phyloP scores from a whole-genome alignment of 2,329 filamentous ascomycete species.

The Mycosphaerelloides madeirae region DNA sequence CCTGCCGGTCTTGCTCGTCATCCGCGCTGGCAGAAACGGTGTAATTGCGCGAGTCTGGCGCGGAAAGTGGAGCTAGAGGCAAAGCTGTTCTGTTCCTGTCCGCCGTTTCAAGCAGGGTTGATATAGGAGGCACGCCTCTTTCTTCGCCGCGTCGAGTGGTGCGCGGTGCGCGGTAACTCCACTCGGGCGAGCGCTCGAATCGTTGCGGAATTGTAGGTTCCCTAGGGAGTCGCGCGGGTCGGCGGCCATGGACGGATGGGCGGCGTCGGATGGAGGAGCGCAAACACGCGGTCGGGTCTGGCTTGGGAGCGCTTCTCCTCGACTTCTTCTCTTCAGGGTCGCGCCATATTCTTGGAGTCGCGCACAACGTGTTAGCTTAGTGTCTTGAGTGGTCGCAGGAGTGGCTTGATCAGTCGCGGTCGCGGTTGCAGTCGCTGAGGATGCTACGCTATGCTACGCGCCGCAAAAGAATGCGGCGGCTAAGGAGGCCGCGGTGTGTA shows the following conservation, averaged over 20 bases:
- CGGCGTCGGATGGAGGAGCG: conserved; percentile 56
- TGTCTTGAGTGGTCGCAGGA: not conserved
- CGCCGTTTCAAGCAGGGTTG: conserved; percentile 27
- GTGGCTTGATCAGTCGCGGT: conserved; percentile 8
- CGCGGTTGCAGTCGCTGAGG: not conserved
- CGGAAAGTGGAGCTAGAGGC: conserved; percentile 15
- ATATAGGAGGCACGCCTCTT: conserved; percentile 27
- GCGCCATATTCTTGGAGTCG: conserved; percentile 44
- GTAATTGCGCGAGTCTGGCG: conserved; percentile 25
- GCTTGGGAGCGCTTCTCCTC: conserved; percentile 42
- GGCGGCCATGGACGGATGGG: conserved; percentile 28
- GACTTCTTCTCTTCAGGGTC: conserved; percentile 46
- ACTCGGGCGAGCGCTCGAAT: conserved; percentile 22
- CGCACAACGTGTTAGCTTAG: conserved; percentile 8
- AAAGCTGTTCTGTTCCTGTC: conserved; percentile 14
- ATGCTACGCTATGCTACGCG: conserved; percentile 10
- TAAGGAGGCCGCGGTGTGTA: conserved; percentile 1
- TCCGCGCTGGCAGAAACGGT: not conserved
- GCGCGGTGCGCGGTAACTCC: conserved; percentile 15
- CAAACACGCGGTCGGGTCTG: conserved; percentile 43
- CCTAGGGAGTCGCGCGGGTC: conserved; percentile 26
- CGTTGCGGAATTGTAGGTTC: conserved; percentile 22
- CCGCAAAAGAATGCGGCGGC: not conserved
- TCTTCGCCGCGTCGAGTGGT: conserved; percentile 18
- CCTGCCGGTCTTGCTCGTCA: too few species aligned